Conservation (phyloP, 2,329 filamentous ascomycete genomes). For the Nannizziopsis barbatae region DNA sequence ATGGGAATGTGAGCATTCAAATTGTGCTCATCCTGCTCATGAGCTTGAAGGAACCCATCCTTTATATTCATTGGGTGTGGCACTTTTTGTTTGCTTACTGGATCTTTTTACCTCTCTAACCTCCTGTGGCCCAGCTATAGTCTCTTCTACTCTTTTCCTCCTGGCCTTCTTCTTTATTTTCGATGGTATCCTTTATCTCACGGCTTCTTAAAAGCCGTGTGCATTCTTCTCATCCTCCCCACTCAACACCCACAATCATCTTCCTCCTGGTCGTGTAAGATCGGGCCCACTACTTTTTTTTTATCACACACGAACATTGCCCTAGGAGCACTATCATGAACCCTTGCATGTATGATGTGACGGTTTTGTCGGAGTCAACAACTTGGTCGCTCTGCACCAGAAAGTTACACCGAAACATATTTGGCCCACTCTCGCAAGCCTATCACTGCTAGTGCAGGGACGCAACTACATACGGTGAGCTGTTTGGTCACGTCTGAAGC, state of each 20-base stretch:
- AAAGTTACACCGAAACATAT: too few relatives aligned
- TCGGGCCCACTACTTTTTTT: background rate
- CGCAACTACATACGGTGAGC: too few relatives aligned
- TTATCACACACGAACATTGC: background rate
- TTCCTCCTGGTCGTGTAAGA: background rate
- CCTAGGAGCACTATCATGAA: background rate
- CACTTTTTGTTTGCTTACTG: constrained; percentile 10
- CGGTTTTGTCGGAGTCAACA: background rate
- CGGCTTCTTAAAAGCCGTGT: background rate
- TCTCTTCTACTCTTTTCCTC: background rate
- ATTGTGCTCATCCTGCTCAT: constrained; percentile 1
- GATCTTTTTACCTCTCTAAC: background rate
- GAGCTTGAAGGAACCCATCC: background rate
- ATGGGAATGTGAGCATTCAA: constrained; percentile 13
- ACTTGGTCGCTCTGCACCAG: too few relatives aligned
- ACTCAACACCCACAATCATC: constrained; percentile 1
- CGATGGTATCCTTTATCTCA: background rate
- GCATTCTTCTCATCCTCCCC: background rate
- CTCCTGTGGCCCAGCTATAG: constrained; percentile 1
- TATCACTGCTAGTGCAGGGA: too few relatives aligned
- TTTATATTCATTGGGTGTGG: background rate
- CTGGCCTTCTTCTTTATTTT: constrained; percentile 2
- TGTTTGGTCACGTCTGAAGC: too few relatives aligned
- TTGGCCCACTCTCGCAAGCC: too few relatives aligned
- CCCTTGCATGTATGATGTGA: background rate